Percentiles rank a stretch among this genome's conserved stretches.
Evolutionary conservation across 805 yeast species (phyloP).

Genomic region (Kluyveromyces wickerhamii): DNA sequence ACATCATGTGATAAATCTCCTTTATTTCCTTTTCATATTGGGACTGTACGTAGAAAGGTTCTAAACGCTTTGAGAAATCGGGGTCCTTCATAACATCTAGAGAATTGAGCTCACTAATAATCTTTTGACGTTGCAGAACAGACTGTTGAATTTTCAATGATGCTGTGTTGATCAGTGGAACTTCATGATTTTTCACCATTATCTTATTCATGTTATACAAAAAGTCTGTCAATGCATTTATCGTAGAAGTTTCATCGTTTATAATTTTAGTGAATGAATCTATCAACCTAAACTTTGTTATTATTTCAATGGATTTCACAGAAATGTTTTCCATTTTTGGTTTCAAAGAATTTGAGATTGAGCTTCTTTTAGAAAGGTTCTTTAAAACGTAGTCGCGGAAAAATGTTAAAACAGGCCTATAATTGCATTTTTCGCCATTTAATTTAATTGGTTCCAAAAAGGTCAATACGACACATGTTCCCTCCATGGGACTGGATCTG

Average conservation of each 20-base stretch:
- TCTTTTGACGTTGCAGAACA: slow-evolving; percentile 22
- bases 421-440: slow-evolving; percentile 25
- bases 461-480: slow-evolving; percentile 22
- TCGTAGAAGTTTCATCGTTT: background rate
- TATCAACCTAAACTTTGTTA: slow-evolving; percentile 21
- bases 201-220: slow-evolving; percentile 14
- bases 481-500: slow-evolving; percentile 27
- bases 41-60: slow-evolving; percentile 39
- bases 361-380: slow-evolving; percentile 16
- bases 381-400: slow-evolving; percentile 20
- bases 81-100: slow-evolving; percentile 31
- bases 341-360: slow-evolving; percentile 22
- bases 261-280: slow-evolving; percentile 11
- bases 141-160: slow-evolving; percentile 26
- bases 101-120: slow-evolving; percentile 14
- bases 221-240: background rate
- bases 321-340: slow-evolving; percentile 27
- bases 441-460: slow-evolving; percentile 28
- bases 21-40: slow-evolving; percentile 43
- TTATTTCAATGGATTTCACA: slow-evolving; percentile 24
- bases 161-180: slow-evolving; percentile 21
- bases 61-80: slow-evolving; percentile 38
- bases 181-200: slow-evolving; percentile 20
- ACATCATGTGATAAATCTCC: slow-evolving; percentile 50
- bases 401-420: slow-evolving; percentile 30